Evolutionary conservation across 129 eudicot species (phyloP), one percentile per base, ranked within the genome.

Genomic region (Gnaphalium uliginosum): DNA sequence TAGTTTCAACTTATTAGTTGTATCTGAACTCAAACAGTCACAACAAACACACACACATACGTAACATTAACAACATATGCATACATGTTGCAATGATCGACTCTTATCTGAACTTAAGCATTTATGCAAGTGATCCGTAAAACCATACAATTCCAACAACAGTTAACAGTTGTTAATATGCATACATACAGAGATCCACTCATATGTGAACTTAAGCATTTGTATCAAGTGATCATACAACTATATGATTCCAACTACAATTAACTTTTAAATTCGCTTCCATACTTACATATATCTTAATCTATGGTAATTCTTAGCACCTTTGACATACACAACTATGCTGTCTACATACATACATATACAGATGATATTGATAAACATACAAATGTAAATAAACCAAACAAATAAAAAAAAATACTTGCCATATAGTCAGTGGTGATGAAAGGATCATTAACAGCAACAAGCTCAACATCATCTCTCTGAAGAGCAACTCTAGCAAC

Each of bases 381-480:
- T 54, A 10, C 50, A 41, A 3, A 41, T 41, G 50, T 11, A 11
- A 41, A 11, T 41, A 61, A 61, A 23, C 21, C 17, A 8, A 19
- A 21, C 18, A 22, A 25, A 58, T 57, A 37, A 57, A 24, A 46
- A 26, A 63, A 26, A 22, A 50, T 21, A 1, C 6, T 15, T 89
- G 89, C 97, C 97, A 91, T 91, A 78, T 91, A 91, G 32, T 87
- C 96, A 41, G 96, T 89, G 78, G 87, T 78, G 83, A 91, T 91
- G 77, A 91, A 91, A 15, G 97, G 96, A 89, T 91, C 97, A 51
- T 91, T 91, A 73, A 91, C 85, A 48, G 97, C 97, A 59, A 91
- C 97, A 72, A 91, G 97, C 80, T 91, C 97, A 54, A 89, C 86
- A 85, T 91, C 97, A 68, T 89, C 87, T 73, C 97, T 91, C 76